phyloP scores from a whole-genome alignment of 176 grass and related monocot genomes.

The Phoenix dactylifera region DNA sequence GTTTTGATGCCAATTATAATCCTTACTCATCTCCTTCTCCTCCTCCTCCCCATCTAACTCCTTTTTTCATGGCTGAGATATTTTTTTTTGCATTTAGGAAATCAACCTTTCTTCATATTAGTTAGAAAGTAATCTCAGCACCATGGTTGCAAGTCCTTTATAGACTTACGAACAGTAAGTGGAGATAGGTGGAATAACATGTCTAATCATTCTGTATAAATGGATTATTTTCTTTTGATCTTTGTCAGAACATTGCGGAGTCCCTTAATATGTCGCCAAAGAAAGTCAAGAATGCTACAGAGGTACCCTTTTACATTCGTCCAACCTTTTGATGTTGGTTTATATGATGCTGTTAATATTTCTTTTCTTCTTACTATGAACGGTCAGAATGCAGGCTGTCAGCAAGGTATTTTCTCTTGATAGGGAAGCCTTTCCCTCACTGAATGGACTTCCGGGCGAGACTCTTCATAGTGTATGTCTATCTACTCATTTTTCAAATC shows the following conservation, averaged over 20 bases:
- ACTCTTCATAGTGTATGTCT: constrained; percentile 75
- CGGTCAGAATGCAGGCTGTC: constrained; percentile 45
- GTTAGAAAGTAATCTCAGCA: no score
- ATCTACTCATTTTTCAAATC: constrained; percentile 11
- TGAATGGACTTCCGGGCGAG: constrained; percentile 61
- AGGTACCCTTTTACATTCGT: constrained; percentile 25
- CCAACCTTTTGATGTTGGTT: constrained; percentile 3
- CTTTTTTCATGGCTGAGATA: no score
- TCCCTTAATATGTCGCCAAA: constrained; percentile 64
- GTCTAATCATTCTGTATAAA: not conserved
- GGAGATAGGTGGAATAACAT: no score
- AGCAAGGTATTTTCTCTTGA: constrained; percentile 81
- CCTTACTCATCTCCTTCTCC: no score
- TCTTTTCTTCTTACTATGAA: constrained; percentile 16
- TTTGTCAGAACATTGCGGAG: constrained; percentile 66
- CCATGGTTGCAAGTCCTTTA: no score
- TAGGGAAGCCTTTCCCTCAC: constrained; percentile 69
- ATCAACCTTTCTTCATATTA: no score
- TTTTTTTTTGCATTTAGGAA: no score
- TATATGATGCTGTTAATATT: constrained; percentile 12
- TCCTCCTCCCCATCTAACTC: no score
- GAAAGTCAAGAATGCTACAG: constrained; percentile 77
- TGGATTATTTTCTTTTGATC: constrained; percentile 4
- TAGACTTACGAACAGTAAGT: no score
- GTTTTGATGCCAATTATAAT: no score